A percentile compares a stretch with the other conserved stretches of the same genome.
Evolutionary conservation across 495 filamentous ascomycete genomes (phyloP).

Genomic region (Penicillium cataractarum): DNA sequence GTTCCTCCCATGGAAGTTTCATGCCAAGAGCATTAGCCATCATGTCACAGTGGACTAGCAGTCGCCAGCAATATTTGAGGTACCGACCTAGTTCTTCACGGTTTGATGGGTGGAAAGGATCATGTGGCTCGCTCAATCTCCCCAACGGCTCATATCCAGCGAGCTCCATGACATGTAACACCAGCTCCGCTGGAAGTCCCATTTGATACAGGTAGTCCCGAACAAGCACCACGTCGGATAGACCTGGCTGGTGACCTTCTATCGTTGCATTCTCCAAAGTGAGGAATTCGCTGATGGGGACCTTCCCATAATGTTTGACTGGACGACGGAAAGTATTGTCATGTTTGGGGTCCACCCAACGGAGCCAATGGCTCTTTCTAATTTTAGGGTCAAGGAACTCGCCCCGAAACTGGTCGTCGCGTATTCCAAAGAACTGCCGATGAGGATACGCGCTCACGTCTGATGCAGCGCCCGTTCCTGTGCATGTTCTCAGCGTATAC

Average conservation of each 20-base stretch:
- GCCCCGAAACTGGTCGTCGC: background rate
- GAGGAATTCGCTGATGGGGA: slow-evolving; percentile 19
- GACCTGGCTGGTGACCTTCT: background rate
- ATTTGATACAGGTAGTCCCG: slow-evolving; percentile 9
- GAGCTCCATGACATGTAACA: slow-evolving; percentile 19
- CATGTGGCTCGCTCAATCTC: slow-evolving; percentile 15
- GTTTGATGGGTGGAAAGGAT: slow-evolving; percentile 28
- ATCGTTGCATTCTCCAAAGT: background rate
- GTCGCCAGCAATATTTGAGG: slow-evolving; percentile 26
- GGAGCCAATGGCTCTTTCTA: background rate
- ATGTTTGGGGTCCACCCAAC: background rate
- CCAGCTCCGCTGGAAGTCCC: slow-evolving; percentile 21
- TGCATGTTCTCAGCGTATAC: background rate
- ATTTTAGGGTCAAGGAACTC: background rate
- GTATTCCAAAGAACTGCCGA: slow-evolving; percentile 5
- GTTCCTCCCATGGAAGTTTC: slow-evolving; percentile 5
- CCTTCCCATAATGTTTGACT: slow-evolving; percentile 6
- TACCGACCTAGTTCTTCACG: slow-evolving; percentile 14
- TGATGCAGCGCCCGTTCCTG: background rate
- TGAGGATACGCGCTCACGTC: slow-evolving; percentile 7
- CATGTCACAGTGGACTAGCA: slow-evolving; percentile 28
- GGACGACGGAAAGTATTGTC: background rate
- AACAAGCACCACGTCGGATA: background rate
- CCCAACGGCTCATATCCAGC: slow-evolving; percentile 13
- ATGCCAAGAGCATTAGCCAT: slow-evolving; percentile 22